Conservation (phyloP, 2,329 filamentous ascomycete species). For the Scedosporium dehoogii region DNA sequence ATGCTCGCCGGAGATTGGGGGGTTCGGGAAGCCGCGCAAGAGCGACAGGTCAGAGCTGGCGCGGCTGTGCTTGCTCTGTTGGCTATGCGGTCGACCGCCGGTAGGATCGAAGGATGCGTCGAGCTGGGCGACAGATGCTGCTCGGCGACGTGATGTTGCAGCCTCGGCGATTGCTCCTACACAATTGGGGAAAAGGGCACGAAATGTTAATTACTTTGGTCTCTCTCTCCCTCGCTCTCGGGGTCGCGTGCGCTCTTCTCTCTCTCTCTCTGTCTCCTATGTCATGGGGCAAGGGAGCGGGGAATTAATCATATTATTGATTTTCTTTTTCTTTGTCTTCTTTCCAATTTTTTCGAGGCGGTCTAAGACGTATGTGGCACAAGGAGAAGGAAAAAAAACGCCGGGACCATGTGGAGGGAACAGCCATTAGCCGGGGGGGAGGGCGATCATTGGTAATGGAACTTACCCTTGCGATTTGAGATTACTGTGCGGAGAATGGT, state of each 20-base stretch:
- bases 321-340: not conserved
- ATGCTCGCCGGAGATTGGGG: conserved; percentile 31
- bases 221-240: too few relatives aligned
- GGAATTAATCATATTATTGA: not conserved
- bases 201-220: too few relatives aligned
- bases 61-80: conserved; percentile 57
- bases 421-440: not conserved
- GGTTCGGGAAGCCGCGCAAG: conserved; percentile 41
- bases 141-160: conserved; percentile 38
- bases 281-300: not conserved
- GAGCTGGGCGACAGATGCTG: conserved; percentile 52
- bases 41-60: conserved; percentile 62
- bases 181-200: not conserved
- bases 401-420: not conserved
- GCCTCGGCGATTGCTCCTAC: conserved; percentile 29
- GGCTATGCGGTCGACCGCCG: conserved; percentile 43
- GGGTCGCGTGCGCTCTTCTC: too few relatives aligned
- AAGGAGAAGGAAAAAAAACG: not conserved
- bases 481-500: conserved; percentile 66
- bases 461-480: conserved; percentile 57
- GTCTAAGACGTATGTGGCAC: too few relatives aligned
- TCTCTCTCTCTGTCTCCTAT: not conserved
- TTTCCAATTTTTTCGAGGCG: not conserved
- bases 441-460: not conserved
- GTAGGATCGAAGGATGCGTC: conserved; percentile 40